Evolutionary conservation across 352 stramenopile species (phyloP), one percentile per base, ranked within the genome.

Genomic region (Phytophthora pinifolia): DNA sequence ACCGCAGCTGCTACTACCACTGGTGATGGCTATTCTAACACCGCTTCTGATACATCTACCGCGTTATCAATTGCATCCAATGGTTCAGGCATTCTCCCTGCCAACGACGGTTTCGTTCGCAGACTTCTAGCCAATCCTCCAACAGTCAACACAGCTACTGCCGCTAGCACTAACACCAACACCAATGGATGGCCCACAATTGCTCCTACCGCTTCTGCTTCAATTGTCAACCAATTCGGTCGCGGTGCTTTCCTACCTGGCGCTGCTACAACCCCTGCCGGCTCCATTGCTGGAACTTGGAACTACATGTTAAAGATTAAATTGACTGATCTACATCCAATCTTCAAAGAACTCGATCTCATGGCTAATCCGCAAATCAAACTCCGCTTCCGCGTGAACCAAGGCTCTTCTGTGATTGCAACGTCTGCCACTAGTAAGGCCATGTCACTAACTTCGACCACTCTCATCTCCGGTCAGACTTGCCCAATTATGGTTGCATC

Each of bases 231-330:
- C 9, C 44, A 41, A 20, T 5, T 32, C 22, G 44, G 36, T 12
- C 30, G 32, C 1, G 44, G 44, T 20, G 44, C 44, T 2, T 51
- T 51, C n/a, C n/a, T n/a, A n/a, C n/a, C n/a, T 10, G 30, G 33
- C 1, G n/a, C 44, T 33, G 44, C 31, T 4, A 3, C 6, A 18
- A 14, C 44, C 1, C 14, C 44, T 33, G 44, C 17, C 20, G 17
- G 9, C 8, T 7, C n/a, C 13, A 15, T 41, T 15, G 12, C 15
- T 14, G 43, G 43, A 20, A 33, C 44, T 2, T 51, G 44, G 44
- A 18, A 41, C 4, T 51, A 41, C 31, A 41, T 51, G 30, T n/a
- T 51, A 0, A 51, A 51, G 15, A 51, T 41, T 22, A 35, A 36
- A 6, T 12, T 51, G 4, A 7, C 12, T 1, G 30, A 39, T 51